Base-by-base conservation (phyloP, 352 stramenopile genomes). In the Phytophthora quininea region DNA sequence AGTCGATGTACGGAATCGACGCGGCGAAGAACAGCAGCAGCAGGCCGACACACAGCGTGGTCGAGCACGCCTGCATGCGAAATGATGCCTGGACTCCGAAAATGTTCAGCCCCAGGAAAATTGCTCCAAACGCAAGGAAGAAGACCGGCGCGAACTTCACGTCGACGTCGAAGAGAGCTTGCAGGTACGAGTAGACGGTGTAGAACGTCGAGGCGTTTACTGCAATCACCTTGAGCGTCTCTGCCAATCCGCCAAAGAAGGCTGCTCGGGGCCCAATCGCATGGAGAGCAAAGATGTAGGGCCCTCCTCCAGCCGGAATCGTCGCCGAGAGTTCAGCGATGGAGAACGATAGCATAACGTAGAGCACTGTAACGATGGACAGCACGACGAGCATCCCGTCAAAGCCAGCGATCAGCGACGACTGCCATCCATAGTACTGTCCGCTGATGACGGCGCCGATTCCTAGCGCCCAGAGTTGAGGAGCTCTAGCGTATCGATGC, bases 341-440 rank as follows among this genome's bases (percentile, higher is more conserved):
- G 19, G 80, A 89, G 19, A 89, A 89, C n/a, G 79, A 80, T 3
- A 89, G 77, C 46, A 74, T 73, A 40, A 85, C 71, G 64, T 89
- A 89, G 7, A 89, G 71, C 60, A 85, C 80, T 4, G 80, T 85
- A 32, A 80, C 73, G 56, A 89, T 71, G 47, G 72, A 63, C 33
- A 89, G 47, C 50, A 86, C 82, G 46, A 89, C 76, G 27, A 86
- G 71, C 51, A 89, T 74, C 3, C 80, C 78, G 35, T 24, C 19
- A 24, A 24, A 24, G 19, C 19, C 19, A 0, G 19, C 19, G 19
- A 24, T 24, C 19, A 24, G 69, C n/a, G 75, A 79, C 5, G 78
- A 64, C 43, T 89, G 80, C 80, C 80, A 89, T 50, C 80, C 80
- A 64, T 84, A 89, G 67, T 84, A 89, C 51, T 89, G 78, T 24